phyloP scores from a whole-genome alignment of 306 rosid genomes.

The barrel medic (Medicago truncatula) region MtrunA17r5.0-ANR NC_053048.1:38826501-38827000 shows the following conservation, averaged over 20 bases:
- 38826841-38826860: background rate
- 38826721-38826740: background rate
- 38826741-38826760: background rate
- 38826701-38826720: slow-evolving; percentile 40
- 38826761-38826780: background rate
- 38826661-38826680: slow-evolving; percentile 46
- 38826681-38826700: slow-evolving; percentile 52
- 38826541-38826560: slow-evolving; percentile 41
- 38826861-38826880: slow-evolving; percentile 41
- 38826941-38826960: slow-evolving; percentile 45
- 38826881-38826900: slow-evolving; percentile 44
- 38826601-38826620: background rate
- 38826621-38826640: slow-evolving; percentile 22
- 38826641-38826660: background rate
- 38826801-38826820: background rate
- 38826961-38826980: slow-evolving; percentile 49
- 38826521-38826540: background rate
- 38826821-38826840: background rate
- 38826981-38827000: background rate
- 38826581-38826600: slow-evolving; percentile 47
- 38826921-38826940: background rate
- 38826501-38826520: background rate
- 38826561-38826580: background rate
- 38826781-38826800: background rate
- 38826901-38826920: slow-evolving; percentile 59